Percentiles rank a stretch among this genome's conserved stretches.
Evolutionary conservation across 1,139 yeast genomes (phyloP).

Genomic region (Geotrichum phurueaensis): DNA sequence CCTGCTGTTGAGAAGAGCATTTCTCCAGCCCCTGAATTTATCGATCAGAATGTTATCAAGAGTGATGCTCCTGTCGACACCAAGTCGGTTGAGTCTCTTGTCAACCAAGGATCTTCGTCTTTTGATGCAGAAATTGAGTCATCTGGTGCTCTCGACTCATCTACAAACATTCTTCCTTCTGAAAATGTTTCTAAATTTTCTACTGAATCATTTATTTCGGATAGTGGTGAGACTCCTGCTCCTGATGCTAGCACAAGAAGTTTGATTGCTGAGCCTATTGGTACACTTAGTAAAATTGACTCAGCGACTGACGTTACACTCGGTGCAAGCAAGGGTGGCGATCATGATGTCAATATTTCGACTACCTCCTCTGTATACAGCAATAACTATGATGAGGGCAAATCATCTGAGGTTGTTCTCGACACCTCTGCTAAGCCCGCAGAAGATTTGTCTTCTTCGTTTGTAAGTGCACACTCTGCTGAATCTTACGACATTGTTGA

Average conservation of each 20-base stretch:
- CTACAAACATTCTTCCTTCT: not conserved
- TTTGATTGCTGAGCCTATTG: not conserved
- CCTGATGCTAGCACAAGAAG: not conserved
- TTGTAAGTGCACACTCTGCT: not conserved
- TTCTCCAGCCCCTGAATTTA: conserved; percentile 2
- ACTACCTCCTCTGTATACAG: conserved; percentile 18
- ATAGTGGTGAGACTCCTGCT: not conserved
- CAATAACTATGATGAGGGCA: not conserved
- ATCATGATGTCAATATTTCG: conserved; percentile 7
- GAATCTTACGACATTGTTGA: conserved; percentile 11
- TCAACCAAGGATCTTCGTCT: not conserved
- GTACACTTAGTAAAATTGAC: not conserved
- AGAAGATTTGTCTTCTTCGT: not conserved
- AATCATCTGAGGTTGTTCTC: not conserved
- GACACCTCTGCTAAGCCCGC: not conserved
- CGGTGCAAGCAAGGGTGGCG: not conserved
- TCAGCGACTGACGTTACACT: not conserved
- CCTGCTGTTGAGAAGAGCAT: conserved; percentile 21
- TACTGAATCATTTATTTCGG: not conserved
- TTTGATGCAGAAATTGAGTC: not conserved
- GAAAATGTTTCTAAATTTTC: not conserved
- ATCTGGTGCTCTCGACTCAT: not conserved
- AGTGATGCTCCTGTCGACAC: not conserved
- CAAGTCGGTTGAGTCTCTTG: not conserved
- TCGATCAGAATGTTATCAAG: conserved; percentile 1